A percentile compares a stretch with the other conserved stretches of the same genome.
Evolutionary conservation across 768 basidiomycete genomes (phyloP).

Genomic region (Mycena rosella): DNA sequence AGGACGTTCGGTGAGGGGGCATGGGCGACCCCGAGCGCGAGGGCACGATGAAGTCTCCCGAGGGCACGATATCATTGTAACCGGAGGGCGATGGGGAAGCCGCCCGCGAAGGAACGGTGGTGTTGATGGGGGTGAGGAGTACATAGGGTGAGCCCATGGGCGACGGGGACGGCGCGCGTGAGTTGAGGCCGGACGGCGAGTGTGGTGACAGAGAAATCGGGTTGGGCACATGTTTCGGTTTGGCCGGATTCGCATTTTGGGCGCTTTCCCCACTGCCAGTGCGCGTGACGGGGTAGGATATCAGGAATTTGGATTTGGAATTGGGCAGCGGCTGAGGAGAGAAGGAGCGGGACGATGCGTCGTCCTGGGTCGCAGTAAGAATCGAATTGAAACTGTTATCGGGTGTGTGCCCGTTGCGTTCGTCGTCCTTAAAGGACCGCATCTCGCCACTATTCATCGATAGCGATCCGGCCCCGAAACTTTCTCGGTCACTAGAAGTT

Average conservation of each 20-base stretch:
- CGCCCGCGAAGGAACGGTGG: conserved; percentile 11
- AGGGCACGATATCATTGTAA: conserved; percentile 40
- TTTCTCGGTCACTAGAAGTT: conserved; percentile 30
- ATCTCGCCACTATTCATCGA: background rate
- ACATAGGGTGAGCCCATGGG: conserved; percentile 41
- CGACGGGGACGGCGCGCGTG: conserved; percentile 34
- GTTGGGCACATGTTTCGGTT: conserved; percentile 10
- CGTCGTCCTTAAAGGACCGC: background rate
- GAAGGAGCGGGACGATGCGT: background rate
- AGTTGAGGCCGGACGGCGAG: conserved; percentile 10
- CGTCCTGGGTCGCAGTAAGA: background rate
- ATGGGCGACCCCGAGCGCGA: conserved; percentile 39
- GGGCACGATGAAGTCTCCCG: conserved; percentile 50
- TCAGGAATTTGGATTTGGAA: conserved; percentile 27
- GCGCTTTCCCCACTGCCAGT: background rate
- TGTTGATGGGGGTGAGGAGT: conserved; percentile 38
- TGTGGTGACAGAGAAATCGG: conserved; percentile 30
- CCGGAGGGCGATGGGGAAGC: conserved; percentile 31
- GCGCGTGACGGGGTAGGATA: conserved; percentile 22
- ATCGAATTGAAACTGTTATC: conserved; percentile 1
- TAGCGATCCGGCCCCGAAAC: conserved; percentile 18
- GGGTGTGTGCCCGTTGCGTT: conserved; percentile 4
- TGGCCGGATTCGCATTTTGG: background rate
- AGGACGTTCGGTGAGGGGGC: conserved; percentile 55
- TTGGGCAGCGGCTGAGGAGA: conserved; percentile 13